A percentile compares a stretch with the other conserved stretches of the same genome.
phyloP scores from a whole-genome alignment of 768 basidiomycete species.

The Termitomyces titanicus region DNA sequence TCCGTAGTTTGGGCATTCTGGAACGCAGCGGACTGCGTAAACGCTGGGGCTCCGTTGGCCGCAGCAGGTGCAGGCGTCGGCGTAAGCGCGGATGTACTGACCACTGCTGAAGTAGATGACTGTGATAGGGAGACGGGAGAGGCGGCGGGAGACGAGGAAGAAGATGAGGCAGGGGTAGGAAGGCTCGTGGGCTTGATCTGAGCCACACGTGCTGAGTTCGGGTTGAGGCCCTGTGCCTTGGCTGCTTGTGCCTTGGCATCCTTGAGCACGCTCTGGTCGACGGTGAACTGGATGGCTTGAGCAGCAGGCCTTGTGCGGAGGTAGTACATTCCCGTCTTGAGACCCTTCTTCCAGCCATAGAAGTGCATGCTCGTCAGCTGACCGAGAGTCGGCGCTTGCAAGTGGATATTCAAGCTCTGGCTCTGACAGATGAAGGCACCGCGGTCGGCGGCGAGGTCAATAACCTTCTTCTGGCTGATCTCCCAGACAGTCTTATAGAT shows the following conservation, averaged over 20 bases:
- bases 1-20: conserved; percentile 18
- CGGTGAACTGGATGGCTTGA: conserved; percentile 96
- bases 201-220: conserved; percentile 21
- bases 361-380: conserved; percentile 97
- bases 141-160: conserved; percentile 25
- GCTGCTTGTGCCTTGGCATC: conserved; percentile 48
- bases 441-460: conserved; percentile 98
- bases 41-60: background rate
- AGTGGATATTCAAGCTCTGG: conserved; percentile 91
- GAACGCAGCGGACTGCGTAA: conserved; percentile 23
- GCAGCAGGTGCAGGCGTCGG: conserved; percentile 16
- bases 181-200: conserved; percentile 21
- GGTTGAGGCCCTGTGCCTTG: conserved; percentile 35
- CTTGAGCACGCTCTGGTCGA: conserved; percentile 79
- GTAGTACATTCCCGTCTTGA: conserved; percentile 99
- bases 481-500: conserved; percentile 99
- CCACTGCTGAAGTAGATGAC: conserved; percentile 5
- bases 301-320: conserved; percentile 92
- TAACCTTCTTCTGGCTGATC: conserved; percentile 96
- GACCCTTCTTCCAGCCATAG: conserved; percentile 99
- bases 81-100: conserved; percentile 17
- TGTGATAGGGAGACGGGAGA: conserved; percentile 19
- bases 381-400: conserved; percentile 83
- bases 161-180: conserved; percentile 28
- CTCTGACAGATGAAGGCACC: conserved; percentile 97